Evolutionary conservation across 495 filamentous ascomycete species (phyloP).

Genomic region (Penicillium coffeae): DNA sequence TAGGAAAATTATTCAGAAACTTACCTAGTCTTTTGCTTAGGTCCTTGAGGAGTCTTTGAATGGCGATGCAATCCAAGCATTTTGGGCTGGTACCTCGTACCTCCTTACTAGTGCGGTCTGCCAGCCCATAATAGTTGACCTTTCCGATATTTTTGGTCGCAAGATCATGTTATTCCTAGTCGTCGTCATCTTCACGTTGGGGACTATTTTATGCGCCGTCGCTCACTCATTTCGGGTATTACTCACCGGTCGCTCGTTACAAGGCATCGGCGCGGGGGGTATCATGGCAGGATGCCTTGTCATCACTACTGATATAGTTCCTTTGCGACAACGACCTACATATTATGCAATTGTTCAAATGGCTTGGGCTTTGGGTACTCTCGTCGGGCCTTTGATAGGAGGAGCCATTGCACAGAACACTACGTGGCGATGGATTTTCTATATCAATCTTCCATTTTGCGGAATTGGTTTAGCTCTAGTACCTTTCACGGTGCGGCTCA

Average conservation of each 20-base stretch:
- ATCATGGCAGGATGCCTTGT: slow-evolving; percentile 23
- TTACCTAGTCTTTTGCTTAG: no score
- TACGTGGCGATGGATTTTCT: slow-evolving; percentile 31
- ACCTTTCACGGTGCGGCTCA: slow-evolving; percentile 9
- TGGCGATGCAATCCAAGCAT: slow-evolving; percentile 20
- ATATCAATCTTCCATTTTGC: slow-evolving; percentile 25
- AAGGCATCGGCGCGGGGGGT: slow-evolving; percentile 41
- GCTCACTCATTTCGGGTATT: slow-evolving; percentile 31
- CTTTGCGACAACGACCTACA: slow-evolving; percentile 27
- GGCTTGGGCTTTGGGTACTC: slow-evolving; percentile 24
- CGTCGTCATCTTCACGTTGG: slow-evolving; percentile 29
- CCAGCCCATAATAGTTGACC: slow-evolving; percentile 41
- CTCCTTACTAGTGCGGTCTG: slow-evolving; percentile 59
- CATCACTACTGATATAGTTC: slow-evolving; percentile 27
- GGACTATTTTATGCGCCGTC: slow-evolving; percentile 37
- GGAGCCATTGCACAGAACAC: slow-evolving; percentile 18
- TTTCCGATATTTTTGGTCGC: slow-evolving; percentile 47
- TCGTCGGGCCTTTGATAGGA: slow-evolving; percentile 27
- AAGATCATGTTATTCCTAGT: slow-evolving; percentile 25
- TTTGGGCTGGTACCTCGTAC: slow-evolving; percentile 61
- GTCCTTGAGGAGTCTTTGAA: slow-evolving; percentile 1
- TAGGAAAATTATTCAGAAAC: no score
- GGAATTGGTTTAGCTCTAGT: slow-evolving; percentile 12
- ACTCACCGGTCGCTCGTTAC: slow-evolving; percentile 36
- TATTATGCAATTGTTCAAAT: slow-evolving; percentile 18